Base-by-base conservation (phyloP, 2,329 filamentous ascomycete genomes). In the Aureobasidium zeae region DNA sequence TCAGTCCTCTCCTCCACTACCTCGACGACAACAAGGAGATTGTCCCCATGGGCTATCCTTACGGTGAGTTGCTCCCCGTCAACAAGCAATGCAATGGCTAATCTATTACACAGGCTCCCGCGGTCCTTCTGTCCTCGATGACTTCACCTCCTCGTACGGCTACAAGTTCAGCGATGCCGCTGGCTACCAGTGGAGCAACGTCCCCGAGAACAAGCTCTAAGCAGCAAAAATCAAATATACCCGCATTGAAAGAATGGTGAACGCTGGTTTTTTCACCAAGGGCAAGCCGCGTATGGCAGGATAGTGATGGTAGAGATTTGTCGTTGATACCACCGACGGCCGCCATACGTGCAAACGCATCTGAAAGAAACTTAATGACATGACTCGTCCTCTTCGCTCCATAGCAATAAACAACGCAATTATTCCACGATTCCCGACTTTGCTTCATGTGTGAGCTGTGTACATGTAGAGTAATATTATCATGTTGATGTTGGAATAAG, bases 21-120 rank as follows among this genome's bases (percentile, higher is more conserved):
- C 79, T 98, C 10, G 93, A 98, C 53, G 87, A 95, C 63, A 95
- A 96, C 76, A 94, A 94, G 76, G 91, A 98, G 70, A 96, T 98
- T 53, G 85, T 94, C 48, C 91, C 91, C 19, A 98, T 98, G 91
- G 89, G 95, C 62, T 98, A 98, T 70, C 89, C 93, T 53, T 98
- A 98, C 63, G 91, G 91, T 95, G 70, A 70, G 83, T 65, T 19
- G 42, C 19, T 20, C 46, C 33, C 38, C 19, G 11, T 4, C 9
- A 39, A 10, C 11, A 4, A 13, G n/a, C 13, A 21, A 8, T 12
- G 9, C 19, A 31, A 13, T 15, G 28, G 17, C 47, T 51, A 36
- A 51, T 31, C 36, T n/a, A 25, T 28, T 10, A 55, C 57, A 46
- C 55, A 98, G 91, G 91, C 54, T 98, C 91, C 48, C 89, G 93